phyloP scores from a whole-genome alignment of 179 eudicot genomes.

The Monotropa hypopitys region DNA sequence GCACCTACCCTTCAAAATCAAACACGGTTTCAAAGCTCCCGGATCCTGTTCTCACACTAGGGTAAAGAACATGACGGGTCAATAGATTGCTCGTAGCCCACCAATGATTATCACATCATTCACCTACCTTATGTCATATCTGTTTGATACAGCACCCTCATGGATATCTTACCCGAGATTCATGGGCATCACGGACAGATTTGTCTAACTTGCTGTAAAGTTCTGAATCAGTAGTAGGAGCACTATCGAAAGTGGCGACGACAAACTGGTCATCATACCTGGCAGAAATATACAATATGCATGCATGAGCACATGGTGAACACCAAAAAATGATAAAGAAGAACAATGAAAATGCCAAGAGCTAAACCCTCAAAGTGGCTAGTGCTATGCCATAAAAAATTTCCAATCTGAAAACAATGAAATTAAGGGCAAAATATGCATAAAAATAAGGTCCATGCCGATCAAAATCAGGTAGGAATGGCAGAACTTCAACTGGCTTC shows the following conservation, averaged over 20 bases:
- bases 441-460: slow-evolving; percentile 33
- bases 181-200: slow-evolving; percentile 52
- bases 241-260: slow-evolving; percentile 75
- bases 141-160: neutral
- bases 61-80: neutral
- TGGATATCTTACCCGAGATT: slow-evolving; percentile 42
- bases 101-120: neutral
- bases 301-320: slow-evolving; percentile 1
- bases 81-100: neutral
- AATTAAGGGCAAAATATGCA: neutral
- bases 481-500: slow-evolving; percentile 72
- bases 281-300: slow-evolving; percentile 16
- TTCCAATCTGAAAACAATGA: neutral
- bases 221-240: slow-evolving; percentile 87
- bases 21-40: neutral
- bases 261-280: slow-evolving; percentile 76
- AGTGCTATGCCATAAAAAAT: neutral
- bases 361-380: neutral
- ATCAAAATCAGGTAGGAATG: slow-evolving; percentile 78
- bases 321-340: slow-evolving; percentile 1
- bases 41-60: neutral
- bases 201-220: slow-evolving; percentile 49
- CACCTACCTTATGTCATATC: neutral
- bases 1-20: neutral
- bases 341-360: neutral